A percentile compares a stretch with the other conserved stretches of the same genome.
Evolutionary conservation across 495 filamentous ascomycete genomes (phyloP).

Genomic region (Penicillium roqueforti): DNA sequence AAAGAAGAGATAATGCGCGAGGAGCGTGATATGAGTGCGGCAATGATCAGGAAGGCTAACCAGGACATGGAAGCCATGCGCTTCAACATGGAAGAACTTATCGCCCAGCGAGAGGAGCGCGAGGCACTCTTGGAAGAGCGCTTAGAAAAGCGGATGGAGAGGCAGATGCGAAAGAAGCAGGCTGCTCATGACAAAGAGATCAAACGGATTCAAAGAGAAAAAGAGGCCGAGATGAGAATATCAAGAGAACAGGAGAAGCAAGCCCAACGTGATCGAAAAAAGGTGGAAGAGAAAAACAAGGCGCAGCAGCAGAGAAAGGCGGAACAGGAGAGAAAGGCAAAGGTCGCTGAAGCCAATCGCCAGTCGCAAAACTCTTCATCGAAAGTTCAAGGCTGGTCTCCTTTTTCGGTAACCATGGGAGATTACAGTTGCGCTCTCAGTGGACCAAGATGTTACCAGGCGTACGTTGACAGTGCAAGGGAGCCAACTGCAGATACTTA

Average conservation of each 20-base stretch:
- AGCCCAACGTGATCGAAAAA: neutral
- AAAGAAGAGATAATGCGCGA: slow-evolving; percentile 1
- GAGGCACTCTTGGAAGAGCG: neutral
- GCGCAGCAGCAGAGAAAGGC: neutral
- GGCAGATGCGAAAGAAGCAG: neutral
- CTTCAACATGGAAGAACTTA: neutral
- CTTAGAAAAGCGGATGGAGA: neutral
- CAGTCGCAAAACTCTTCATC: neutral
- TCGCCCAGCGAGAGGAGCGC: slow-evolving; percentile 5
- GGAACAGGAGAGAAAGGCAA: neutral
- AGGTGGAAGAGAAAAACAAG: neutral
- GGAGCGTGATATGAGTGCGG: neutral
- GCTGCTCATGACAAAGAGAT: neutral
- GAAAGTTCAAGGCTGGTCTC: neutral
- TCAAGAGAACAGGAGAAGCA: neutral
- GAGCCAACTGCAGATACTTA: neutral
- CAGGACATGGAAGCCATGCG: neutral
- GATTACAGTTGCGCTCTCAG: neutral
- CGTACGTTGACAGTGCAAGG: neutral
- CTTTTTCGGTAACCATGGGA: neutral
- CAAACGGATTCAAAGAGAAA: neutral
- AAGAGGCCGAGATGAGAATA: neutral
- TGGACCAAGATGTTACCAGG: neutral
- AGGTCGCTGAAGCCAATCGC: neutral
- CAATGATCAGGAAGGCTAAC: slow-evolving; percentile 1